Evolutionary conservation across 805 yeast genomes (phyloP).

Genomic region (Komagataella populi): DNA sequence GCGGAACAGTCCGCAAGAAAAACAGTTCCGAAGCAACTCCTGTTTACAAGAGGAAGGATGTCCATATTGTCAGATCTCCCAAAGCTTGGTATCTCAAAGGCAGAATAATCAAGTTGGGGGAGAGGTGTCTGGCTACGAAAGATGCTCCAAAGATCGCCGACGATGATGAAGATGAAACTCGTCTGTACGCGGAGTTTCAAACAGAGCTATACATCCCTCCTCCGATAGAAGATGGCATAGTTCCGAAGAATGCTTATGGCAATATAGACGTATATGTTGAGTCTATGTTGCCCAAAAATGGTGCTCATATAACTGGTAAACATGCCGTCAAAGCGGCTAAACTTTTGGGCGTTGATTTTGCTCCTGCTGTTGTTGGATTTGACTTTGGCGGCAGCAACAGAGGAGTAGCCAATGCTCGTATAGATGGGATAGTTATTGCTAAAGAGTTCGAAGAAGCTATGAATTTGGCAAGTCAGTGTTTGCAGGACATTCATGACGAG

Average conservation of each 20-base stretch:
- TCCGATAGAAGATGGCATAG: constrained; percentile 47
- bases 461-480: constrained; percentile 29
- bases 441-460: constrained; percentile 49
- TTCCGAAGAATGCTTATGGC: constrained; percentile 68
- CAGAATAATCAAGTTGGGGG: constrained; percentile 57
- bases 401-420: constrained; percentile 36
- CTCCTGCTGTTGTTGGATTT: constrained; percentile 79
- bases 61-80: constrained; percentile 53
- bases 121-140: constrained; percentile 42
- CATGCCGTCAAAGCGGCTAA: constrained; percentile 60
- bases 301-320: constrained; percentile 40
- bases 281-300: constrained; percentile 77
- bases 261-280: constrained; percentile 71
- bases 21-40: constrained; percentile 30
- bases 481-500: constrained; percentile 24
- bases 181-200: constrained; percentile 68
- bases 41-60: constrained; percentile 57
- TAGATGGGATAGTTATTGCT: constrained; percentile 69
- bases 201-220: constrained; percentile 63
- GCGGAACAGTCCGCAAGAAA: constrained; percentile 56
- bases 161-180: constrained; percentile 35
- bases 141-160: constrained; percentile 18
- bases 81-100: constrained; percentile 84
- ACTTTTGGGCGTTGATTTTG: constrained; percentile 59
- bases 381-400: constrained; percentile 34